Base-by-base conservation (phyloP, 106 monocot genomes). In the Phalaenopsis aphrodite region DNA sequence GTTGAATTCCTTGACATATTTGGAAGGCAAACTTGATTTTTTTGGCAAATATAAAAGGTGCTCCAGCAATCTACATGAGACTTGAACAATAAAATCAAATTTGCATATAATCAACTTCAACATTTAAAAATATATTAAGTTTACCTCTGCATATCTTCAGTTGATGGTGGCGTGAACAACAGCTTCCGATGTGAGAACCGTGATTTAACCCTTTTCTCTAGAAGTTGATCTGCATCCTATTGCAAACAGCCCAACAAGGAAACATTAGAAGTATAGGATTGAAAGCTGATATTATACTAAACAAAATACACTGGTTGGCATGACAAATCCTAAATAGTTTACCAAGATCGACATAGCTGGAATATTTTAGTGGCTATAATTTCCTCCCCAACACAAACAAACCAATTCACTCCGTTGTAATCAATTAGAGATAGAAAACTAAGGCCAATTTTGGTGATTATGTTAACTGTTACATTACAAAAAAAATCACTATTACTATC, bases 161-260 rank as follows among this genome's bases (percentile, higher is more conserved):
- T 78, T 55, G 91, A 78, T 36, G 88, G 89, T 68, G 90, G 90
- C 72, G 78, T 78, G 83, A 94, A 99, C 55, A 99, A 56, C 78
- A 99, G 88, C 64, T 92, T 99, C 78, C 89, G 89, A 79, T 94
- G 92, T 69, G 98, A 93, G 75, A 99, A 94, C 46, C 98, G 89
- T 66, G 98, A 99, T 77, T 94, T 87, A 65, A 99, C 94, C 85
- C 98, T 92, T 89, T 99, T 99, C 73, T 99, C 94, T 56, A 94
- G 76, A 42, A 92, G 89, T 47, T 99, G 94, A 66, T 99, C 98
- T 61, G 94, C 94, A 91, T 92, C 93, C 98, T 99, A 77, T 4
- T 79, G 18, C 23, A 75, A 37, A 84, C n/a, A 68, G n/a, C 15
- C 11, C 18, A 74, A 17, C 19, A 6, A 74, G 19, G 43, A 6